These are phyloP conservation scores for Aspergillus ellipticus DNA, from an alignment of 495 filamentous ascomycete genomes.

Conservation along the genomic window DNA sequence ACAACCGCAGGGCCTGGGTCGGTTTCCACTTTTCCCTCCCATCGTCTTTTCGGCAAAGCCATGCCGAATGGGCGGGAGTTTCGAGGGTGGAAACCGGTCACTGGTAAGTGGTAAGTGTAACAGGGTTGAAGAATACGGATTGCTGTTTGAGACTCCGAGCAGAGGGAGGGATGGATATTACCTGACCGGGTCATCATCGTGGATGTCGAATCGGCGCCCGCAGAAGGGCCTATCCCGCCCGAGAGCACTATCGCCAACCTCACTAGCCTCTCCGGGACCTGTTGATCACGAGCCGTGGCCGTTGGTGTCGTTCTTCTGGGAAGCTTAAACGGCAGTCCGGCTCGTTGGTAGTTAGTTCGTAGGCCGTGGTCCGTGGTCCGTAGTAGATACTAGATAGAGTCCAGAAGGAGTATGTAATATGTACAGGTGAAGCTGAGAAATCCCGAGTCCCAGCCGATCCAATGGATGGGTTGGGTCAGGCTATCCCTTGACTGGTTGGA, in stretches of 20 bases:
- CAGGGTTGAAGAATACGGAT: too few relatives aligned
- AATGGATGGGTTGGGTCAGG: background rate
- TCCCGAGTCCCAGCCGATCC: background rate
- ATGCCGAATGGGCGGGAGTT: conserved; percentile 8
- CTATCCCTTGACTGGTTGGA: background rate
- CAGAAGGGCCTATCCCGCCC: conserved; percentile 2
- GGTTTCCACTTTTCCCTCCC: background rate
- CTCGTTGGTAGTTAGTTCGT: too few relatives aligned
- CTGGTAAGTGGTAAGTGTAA: too few relatives aligned
- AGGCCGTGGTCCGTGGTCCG: too few relatives aligned
- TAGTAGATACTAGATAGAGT: too few relatives aligned
- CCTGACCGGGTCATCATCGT: background rate
- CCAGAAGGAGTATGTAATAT: too few relatives aligned
- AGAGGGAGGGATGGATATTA: too few relatives aligned
- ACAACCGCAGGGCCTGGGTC: conserved; percentile 7
- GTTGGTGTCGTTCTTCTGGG: background rate
- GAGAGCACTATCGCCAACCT: background rate
- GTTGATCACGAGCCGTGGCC: conserved; percentile 5
- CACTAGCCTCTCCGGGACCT: background rate
- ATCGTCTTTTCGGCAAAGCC: conserved; percentile 13
- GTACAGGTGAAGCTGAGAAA: conserved; percentile 6
- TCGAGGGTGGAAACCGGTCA: background rate
- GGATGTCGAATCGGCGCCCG: background rate
- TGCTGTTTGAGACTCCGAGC: too few relatives aligned
- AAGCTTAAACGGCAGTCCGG: background rate